These are phyloP conservation scores for Sarocladiaceae sp. DNA, from an alignment of 2,329 filamentous ascomycete species.

Conservation along the genomic window DNA sequence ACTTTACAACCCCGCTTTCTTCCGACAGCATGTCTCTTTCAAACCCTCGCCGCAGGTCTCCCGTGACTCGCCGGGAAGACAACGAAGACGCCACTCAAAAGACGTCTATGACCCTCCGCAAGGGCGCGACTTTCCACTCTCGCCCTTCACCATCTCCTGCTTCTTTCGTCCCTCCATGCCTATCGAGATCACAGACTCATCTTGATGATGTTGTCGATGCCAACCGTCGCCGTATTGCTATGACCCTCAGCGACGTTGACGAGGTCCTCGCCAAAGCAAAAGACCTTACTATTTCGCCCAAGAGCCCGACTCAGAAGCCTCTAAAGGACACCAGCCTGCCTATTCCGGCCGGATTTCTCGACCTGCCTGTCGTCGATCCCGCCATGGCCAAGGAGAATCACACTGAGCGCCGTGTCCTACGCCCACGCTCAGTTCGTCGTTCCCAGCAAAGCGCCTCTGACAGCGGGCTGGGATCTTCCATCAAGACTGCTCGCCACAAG, in stretches of 20 bases:
- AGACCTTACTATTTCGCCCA: constrained; percentile 31
- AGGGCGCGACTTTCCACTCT: constrained; percentile 63
- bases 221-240: constrained; percentile 60
- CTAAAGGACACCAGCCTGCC: constrained; percentile 53
- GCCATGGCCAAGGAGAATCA: constrained; percentile 24
- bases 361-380: constrained; percentile 46
- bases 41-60: constrained; percentile 5
- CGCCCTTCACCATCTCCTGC: constrained; percentile 35
- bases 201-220: constrained; percentile 68
- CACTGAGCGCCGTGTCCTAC: constrained; percentile 41
- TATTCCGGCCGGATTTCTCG: constrained; percentile 53
- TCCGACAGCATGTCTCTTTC: constrained; percentile 4
- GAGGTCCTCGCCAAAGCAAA: constrained; percentile 48
- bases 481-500: constrained; percentile 56
- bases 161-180: constrained; percentile 42
- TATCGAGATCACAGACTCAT: constrained; percentile 62
- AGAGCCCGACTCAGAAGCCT: constrained; percentile 17
- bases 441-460: constrained; percentile 70
- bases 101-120: constrained; percentile 45
- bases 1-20: constrained; percentile 9
- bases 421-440: constrained; percentile 48
- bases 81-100: neutral
- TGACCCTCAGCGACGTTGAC: constrained; percentile 61
- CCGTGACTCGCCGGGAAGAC: neutral
- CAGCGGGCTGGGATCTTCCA: constrained; percentile 80